Conservation (phyloP, 192 early-diverging fungal genomes). For the Backusella sp. region DNA sequence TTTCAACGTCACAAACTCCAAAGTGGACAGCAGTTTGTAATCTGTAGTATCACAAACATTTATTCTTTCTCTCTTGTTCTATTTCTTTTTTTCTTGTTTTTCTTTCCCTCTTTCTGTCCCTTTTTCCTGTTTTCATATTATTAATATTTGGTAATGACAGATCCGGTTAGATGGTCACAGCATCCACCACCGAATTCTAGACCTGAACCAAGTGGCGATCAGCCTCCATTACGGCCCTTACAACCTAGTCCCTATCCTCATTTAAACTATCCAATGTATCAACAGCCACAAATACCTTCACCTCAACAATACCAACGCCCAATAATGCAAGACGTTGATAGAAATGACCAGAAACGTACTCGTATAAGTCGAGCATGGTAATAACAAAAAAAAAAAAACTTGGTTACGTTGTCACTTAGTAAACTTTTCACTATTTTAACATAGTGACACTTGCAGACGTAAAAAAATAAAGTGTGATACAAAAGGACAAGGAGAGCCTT, state of each 20-base stretch:
- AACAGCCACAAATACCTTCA: not conserved
- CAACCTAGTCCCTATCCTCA: constrained; percentile 17
- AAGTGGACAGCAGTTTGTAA: not conserved
- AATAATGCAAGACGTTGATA: not conserved
- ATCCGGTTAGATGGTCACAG: not conserved
- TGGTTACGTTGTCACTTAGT: not conserved
- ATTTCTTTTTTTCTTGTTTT: not conserved
- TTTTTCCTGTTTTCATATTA: not conserved
- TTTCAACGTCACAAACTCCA: not conserved
- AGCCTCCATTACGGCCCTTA: constrained; percentile 14
- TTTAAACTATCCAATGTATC: constrained; percentile 1
- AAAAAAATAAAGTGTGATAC: constrained; percentile 38
- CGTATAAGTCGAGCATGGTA: constrained; percentile 38
- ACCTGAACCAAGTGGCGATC: not conserved
- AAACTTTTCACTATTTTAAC: not conserved
- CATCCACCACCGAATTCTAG: not conserved
- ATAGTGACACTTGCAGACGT: constrained; percentile 35
- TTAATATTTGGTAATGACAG: not conserved
- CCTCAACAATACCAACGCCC: not conserved
- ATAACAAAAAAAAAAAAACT: not conserved
- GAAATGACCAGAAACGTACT: constrained; percentile 16
- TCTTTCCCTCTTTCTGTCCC: not conserved
- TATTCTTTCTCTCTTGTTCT: not conserved
- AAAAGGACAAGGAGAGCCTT: constrained; percentile 15
- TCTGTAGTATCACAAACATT: not conserved